Evolutionary conservation across 345 rosid genomes (phyloP).

Genomic region (Eucalyptus pauciflora): DNA sequence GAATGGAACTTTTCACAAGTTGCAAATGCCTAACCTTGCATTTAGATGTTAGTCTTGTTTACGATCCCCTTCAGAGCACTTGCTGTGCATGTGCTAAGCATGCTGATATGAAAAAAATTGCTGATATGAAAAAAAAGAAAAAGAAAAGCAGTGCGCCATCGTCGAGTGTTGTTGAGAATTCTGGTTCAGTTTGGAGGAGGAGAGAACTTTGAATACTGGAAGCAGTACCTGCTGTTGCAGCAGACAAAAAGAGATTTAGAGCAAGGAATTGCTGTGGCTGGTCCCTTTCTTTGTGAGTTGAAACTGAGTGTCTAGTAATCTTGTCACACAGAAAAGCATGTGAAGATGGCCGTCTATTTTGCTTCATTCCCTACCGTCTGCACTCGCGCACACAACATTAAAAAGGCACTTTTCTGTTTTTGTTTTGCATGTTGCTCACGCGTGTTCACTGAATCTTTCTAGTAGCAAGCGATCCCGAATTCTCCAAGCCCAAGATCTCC

Average conservation of each 20-base stretch:
- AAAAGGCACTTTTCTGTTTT: neutral
- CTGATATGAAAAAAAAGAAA: rapidly evolving
- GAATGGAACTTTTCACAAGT: neutral
- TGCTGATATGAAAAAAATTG: neutral
- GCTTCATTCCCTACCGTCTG: slow-evolving; percentile 5
- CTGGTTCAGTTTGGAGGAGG: neutral
- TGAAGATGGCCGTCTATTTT: slow-evolving; percentile 25
- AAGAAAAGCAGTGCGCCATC: too few species aligned
- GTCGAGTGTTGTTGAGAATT: neutral
- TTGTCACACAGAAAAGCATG: neutral
- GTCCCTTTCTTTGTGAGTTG: neutral
- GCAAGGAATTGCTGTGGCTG: neutral
- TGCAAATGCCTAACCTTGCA: neutral
- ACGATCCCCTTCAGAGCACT: neutral
- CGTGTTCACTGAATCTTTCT: neutral
- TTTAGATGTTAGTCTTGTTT: neutral
- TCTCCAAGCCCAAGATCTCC: neutral
- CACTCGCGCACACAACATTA: neutral
- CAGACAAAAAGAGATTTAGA: neutral
- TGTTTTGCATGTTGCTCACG: neutral
- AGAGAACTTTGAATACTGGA: neutral
- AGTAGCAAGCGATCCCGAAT: neutral
- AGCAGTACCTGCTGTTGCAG: neutral
- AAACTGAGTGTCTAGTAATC: neutral
- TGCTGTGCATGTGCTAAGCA: neutral